Conservation (phyloP, 192 early-diverging fungal genomes). For the Spinellus fusiger region DNA sequence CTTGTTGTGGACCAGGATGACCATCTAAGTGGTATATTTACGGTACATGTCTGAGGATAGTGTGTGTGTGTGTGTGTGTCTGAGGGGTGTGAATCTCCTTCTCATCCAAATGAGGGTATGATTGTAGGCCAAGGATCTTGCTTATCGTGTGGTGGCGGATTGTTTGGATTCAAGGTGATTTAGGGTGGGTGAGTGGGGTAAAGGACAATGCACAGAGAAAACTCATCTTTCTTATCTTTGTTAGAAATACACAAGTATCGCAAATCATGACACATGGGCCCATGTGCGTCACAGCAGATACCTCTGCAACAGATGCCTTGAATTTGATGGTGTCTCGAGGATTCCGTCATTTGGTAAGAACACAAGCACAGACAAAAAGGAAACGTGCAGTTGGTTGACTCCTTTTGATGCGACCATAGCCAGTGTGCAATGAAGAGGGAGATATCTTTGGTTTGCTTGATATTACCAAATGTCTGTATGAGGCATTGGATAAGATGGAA, state of each 20-base stretch:
- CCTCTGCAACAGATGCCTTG: conserved; percentile 68
- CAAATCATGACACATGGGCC: conserved; percentile 80
- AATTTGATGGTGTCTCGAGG: conserved; percentile 74
- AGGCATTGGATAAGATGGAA: conserved; percentile 78
- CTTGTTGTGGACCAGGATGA: conserved; percentile 88
- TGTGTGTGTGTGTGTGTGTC: neutral
- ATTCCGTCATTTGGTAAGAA: conserved; percentile 64
- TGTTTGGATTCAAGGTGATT: conserved; percentile 48
- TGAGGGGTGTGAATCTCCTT: neutral
- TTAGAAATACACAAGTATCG: conserved; percentile 50
- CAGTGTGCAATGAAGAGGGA: conserved; percentile 66
- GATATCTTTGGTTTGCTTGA: conserved; percentile 78
- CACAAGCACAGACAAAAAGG: neutral
- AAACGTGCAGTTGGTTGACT: neutral
- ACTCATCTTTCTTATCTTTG: neutral
- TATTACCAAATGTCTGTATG: conserved; percentile 79
- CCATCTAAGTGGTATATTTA: conserved; percentile 83
- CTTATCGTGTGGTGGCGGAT: conserved; percentile 81
- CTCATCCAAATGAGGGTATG: neutral
- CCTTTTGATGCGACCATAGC: conserved; percentile 27
- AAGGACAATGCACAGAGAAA: neutral
- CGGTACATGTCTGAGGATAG: conserved; percentile 17
- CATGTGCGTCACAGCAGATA: conserved; percentile 75
- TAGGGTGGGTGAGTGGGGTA: neutral
- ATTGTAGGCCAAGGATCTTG: conserved; percentile 72